phyloP scores from a whole-genome alignment of 352 stramenopile genomes.

The Aphanomyces stellatus region DNA sequence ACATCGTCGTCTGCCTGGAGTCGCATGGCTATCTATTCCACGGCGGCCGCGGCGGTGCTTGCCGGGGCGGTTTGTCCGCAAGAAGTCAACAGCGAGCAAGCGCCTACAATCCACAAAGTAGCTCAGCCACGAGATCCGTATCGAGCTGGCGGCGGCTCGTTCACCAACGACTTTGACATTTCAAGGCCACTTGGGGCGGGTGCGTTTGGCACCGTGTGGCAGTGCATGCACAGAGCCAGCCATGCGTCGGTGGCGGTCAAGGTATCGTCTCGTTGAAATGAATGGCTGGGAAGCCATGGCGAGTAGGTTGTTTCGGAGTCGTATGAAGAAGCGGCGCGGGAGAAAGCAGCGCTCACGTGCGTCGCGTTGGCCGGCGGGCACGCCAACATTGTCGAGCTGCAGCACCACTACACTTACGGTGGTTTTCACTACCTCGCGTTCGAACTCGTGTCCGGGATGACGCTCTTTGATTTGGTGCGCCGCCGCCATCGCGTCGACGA shows the following conservation, averaged over 20 bases:
- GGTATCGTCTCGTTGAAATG: constrained; percentile 24
- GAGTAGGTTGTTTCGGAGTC: not conserved
- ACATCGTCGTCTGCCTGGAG: too few relatives aligned
- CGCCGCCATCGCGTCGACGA: constrained; percentile 40
- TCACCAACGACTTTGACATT: not conserved
- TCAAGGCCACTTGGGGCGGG: constrained; percentile 35
- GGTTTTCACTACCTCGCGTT: constrained; percentile 75
- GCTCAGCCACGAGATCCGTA: too few relatives aligned
- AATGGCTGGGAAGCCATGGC: not conserved
- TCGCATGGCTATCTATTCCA: too few relatives aligned
- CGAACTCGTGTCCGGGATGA: constrained; percentile 58
- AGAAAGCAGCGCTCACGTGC: constrained; percentile 40
- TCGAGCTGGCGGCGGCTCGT: too few relatives aligned
- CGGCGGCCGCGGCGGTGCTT: too few relatives aligned
- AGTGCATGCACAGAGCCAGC: constrained; percentile 54
- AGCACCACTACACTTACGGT: constrained; percentile 53
- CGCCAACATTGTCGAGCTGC: constrained; percentile 43
- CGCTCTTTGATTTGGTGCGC: constrained; percentile 52
- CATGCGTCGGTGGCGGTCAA: constrained; percentile 60
- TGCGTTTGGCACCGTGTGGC: constrained; percentile 68
- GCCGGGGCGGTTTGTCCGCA: too few relatives aligned
- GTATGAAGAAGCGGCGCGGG: constrained; percentile 37
- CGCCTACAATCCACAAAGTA: too few relatives aligned
- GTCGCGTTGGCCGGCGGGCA: constrained; percentile 52
- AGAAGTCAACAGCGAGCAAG: too few relatives aligned